These are phyloP conservation scores for Triticum aestivum DNA, from an alignment of 176 grass and related monocot species.

Conservation along the genomic window IWGSC_CS_RefSeq_v2.1 NC_057797.1:619255598-619256097, in stretches of 20 bases:
- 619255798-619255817: neutral
- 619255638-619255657: conserved; percentile 27
- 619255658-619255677: neutral
- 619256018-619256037: conserved; percentile 2
- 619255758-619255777: neutral
- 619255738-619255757: neutral
- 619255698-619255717: neutral
- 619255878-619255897: neutral
- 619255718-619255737: neutral
- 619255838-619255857: neutral
- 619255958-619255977: conserved; percentile 20
- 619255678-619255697: neutral
- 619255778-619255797: neutral
- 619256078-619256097: neutral
- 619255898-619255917: neutral
- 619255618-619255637: neutral
- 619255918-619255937: neutral
- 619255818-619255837: neutral
- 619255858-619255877: neutral
- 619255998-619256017: conserved; percentile 32
- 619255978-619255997: neutral
- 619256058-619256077: neutral
- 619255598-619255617: conserved; percentile 30
- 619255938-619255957: conserved; percentile 13
- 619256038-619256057: conserved; percentile 7